phyloP scores from a whole-genome alignment of 2,329 filamentous ascomycete species.

The Xylariomycetidae sp. region DNA sequence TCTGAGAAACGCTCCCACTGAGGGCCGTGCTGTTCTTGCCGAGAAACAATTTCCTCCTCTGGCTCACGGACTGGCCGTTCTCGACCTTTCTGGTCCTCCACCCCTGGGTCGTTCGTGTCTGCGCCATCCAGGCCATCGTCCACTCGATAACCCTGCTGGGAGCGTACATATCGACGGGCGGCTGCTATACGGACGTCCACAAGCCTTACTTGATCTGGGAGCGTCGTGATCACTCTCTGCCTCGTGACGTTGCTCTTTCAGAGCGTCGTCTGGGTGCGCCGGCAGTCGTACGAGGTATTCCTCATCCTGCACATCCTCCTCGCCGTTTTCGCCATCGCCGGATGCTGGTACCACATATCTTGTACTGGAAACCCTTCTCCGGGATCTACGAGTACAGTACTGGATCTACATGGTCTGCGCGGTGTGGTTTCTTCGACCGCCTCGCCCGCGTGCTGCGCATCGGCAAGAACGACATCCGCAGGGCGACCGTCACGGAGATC shows the following conservation, averaged over 20 bases:
- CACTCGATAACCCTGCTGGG: slow-evolving; percentile 19
- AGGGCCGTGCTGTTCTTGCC: slow-evolving; percentile 27
- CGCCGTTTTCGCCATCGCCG: slow-evolving; percentile 10
- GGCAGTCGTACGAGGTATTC: slow-evolving; percentile 13
- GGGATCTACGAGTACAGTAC: slow-evolving; percentile 18
- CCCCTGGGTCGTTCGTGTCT: slow-evolving; percentile 25
- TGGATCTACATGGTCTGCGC: no score
- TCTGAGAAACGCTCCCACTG: slow-evolving; percentile 27
- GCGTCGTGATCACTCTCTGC: slow-evolving; percentile 28
- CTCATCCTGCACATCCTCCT: slow-evolving; percentile 11
- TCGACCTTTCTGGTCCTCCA: slow-evolving; percentile 32
- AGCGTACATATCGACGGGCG: slow-evolving; percentile 16
- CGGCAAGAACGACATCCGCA: slow-evolving; percentile 30
- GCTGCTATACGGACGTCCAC: slow-evolving; percentile 13
- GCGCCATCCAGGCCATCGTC: slow-evolving; percentile 19
- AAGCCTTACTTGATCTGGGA: slow-evolving; percentile 33
- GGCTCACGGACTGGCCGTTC: slow-evolving; percentile 32
- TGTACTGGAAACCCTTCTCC: slow-evolving; percentile 8
- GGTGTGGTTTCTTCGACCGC: slow-evolving; percentile 38
- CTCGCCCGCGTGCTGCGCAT: slow-evolving; percentile 35
- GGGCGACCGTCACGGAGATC: slow-evolving; percentile 32
- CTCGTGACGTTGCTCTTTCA: slow-evolving; percentile 22
- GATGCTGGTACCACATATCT: slow-evolving; percentile 32
- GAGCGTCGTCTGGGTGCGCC: slow-evolving; percentile 21
- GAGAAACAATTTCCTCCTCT: slow-evolving; percentile 34